Evolutionary conservation across 495 filamentous ascomycete genomes (phyloP).

Genomic region (Parmelia sp.): DNA sequence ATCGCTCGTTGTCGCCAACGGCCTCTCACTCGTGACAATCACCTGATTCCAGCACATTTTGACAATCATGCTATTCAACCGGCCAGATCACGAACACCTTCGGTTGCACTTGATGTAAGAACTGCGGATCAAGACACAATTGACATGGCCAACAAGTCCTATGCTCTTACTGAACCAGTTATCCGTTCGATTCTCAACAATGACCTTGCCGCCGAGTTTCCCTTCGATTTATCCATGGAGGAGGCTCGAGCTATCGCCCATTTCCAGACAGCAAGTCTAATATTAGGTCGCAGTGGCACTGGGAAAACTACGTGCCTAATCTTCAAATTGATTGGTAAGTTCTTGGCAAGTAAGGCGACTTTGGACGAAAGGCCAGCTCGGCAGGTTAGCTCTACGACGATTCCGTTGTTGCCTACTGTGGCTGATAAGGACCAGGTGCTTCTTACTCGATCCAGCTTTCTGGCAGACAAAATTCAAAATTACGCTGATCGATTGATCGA

Average conservation of each 20-base stretch:
- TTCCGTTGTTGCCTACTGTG: background rate
- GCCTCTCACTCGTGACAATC: background rate
- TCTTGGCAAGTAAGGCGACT: constrained; percentile 18
- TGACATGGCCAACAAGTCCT: constrained; percentile 36
- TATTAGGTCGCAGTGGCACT: constrained; percentile 42
- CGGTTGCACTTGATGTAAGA: constrained; percentile 7
- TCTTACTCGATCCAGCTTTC: constrained; percentile 35
- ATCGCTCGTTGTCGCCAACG: constrained; percentile 19
- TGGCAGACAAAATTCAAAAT: constrained; percentile 33
- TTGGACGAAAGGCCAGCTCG: constrained; percentile 19
- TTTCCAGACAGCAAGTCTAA: constrained; percentile 31
- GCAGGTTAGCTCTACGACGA: constrained; percentile 24
- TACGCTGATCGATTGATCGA: constrained; percentile 33
- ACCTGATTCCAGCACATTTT: background rate
- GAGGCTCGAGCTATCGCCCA: constrained; percentile 36
- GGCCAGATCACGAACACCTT: background rate
- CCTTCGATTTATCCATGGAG: constrained; percentile 36
- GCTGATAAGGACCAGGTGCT: constrained; percentile 30
- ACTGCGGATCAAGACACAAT: constrained; percentile 20
- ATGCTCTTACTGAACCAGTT: constrained; percentile 34
- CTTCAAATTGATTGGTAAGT: constrained; percentile 36
- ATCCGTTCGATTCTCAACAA: constrained; percentile 24
- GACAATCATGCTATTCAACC: background rate
- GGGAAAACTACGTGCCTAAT: constrained; percentile 43
- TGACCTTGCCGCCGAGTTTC: constrained; percentile 30